Evolutionary conservation across 805 yeast genomes (phyloP).

Genomic region (Teunomyces funiuensis): DNA sequence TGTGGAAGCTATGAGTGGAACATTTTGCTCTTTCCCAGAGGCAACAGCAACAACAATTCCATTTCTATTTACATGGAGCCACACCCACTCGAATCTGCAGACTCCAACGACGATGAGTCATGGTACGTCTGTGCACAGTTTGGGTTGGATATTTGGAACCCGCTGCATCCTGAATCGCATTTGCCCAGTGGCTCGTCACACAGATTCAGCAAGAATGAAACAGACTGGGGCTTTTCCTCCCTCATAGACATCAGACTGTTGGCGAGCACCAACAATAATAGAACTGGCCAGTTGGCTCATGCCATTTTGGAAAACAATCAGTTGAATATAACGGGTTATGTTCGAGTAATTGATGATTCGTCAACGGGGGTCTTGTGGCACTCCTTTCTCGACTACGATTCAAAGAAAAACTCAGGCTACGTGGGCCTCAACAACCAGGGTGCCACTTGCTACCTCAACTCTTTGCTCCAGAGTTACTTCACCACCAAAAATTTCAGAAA

Average conservation of each 20-base stretch:
- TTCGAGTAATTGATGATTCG: conserved; percentile 77
- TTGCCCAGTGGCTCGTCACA: conserved; percentile 68
- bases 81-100: conserved; percentile 38
- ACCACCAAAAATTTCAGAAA: conserved; percentile 81
- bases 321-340: conserved; percentile 72
- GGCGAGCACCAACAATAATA: conserved; percentile 26
- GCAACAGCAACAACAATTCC: conserved; percentile 53
- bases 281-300: conserved; percentile 20
- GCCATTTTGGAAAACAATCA: conserved; percentile 52
- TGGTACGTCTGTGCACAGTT: conserved; percentile 95
- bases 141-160: conserved; percentile 81
- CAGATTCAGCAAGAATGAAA: conserved; percentile 69
- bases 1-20: conserved; percentile 70
- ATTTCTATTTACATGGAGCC: conserved; percentile 84
- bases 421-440: conserved; percentile 96
- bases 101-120: conserved; percentile 33
- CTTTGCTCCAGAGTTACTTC: conserved; percentile 85
- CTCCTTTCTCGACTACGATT: conserved; percentile 78
- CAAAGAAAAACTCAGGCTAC: conserved; percentile 82
- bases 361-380: conserved; percentile 94
- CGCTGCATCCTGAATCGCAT: conserved; percentile 62
- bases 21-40: conserved; percentile 73
- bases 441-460: conserved; percentile 95
- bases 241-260: conserved; percentile 60
- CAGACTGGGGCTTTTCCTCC: conserved; percentile 96